These are phyloP conservation scores for Fusarium stilboides DNA, from an alignment of 2,329 filamentous ascomycete species.

Conservation along the genomic window DNA sequence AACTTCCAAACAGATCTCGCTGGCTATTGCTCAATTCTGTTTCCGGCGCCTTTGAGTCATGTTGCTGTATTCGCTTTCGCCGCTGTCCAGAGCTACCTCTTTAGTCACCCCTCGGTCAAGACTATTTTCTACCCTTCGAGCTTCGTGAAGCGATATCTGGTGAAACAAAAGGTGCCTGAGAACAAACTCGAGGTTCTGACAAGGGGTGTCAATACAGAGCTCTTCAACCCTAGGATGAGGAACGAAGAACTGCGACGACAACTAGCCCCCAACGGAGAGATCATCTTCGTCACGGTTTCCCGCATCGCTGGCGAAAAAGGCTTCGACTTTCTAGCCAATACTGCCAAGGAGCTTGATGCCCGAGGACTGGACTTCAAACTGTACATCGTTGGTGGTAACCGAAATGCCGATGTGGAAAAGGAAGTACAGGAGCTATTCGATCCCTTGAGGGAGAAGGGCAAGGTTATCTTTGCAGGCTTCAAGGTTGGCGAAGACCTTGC, in stretches of 20 bases:
- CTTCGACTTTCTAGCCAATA: slow-evolving; percentile 76
- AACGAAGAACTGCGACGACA: slow-evolving; percentile 66
- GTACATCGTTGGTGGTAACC: slow-evolving; percentile 78
- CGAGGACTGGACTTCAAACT: slow-evolving; percentile 73
- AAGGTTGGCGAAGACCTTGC: slow-evolving; percentile 73
- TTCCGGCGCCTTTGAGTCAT: slow-evolving; percentile 72
- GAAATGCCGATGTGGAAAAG: slow-evolving; percentile 73
- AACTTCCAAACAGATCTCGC: slow-evolving; percentile 82
- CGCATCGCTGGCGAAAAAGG: slow-evolving; percentile 80
- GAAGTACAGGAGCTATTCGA: slow-evolving; percentile 74
- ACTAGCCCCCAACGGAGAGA: slow-evolving; percentile 73
- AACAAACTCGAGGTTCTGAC: slow-evolving; percentile 73
- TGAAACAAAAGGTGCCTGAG: slow-evolving; percentile 67
- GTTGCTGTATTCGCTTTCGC: slow-evolving; percentile 75
- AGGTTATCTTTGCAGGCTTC: slow-evolving; percentile 78
- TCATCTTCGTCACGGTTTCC: slow-evolving; percentile 77
- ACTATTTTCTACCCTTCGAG: slow-evolving; percentile 79
- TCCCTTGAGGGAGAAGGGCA: slow-evolving; percentile 61
- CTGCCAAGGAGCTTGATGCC: slow-evolving; percentile 67
- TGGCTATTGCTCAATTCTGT: slow-evolving; percentile 79
- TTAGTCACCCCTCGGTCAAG: slow-evolving; percentile 72
- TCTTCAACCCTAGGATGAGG: slow-evolving; percentile 71
- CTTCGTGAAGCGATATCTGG: slow-evolving; percentile 74
- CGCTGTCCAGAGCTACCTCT: slow-evolving; percentile 76
- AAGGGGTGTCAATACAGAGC: slow-evolving; percentile 74